Evolutionary conservation across 108 stramenopile species (phyloP).

Genomic region (Nitzschia sp.): DNA sequence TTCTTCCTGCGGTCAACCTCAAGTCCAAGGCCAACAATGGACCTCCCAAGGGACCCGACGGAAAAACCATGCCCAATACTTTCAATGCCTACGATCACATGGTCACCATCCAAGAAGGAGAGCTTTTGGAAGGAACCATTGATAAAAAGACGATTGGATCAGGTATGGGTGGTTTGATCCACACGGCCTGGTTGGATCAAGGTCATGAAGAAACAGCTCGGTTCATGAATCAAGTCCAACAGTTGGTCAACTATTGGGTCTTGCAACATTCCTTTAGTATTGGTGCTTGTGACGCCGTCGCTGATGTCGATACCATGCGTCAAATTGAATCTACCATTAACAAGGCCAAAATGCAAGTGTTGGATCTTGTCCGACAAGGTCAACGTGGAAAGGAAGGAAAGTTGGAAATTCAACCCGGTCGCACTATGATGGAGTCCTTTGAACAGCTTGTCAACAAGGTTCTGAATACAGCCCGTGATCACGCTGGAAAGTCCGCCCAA

Average conservation of each 20-base stretch:
- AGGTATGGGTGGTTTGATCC: conserved; percentile 94
- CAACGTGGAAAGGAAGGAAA: conserved; percentile 83
- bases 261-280: conserved; percentile 94
- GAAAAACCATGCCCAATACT: conserved; percentile 67
- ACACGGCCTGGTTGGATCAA: conserved; percentile 94
- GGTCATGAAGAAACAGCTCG: conserved; percentile 90
- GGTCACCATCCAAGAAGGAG: conserved; percentile 92
- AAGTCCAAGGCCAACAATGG: conserved; percentile 81
- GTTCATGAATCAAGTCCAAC: conserved; percentile 98
- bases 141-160: conserved; percentile 97
- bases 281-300: conserved; percentile 97
- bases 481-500: conserved; percentile 94
- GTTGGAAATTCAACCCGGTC: conserved; percentile 95
- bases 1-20: conserved; percentile 94
- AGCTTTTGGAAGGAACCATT: conserved; percentile 92
- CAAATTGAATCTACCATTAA: conserved; percentile 94
- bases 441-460: conserved; percentile 97
- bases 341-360: conserved; percentile 93
- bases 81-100: conserved; percentile 88
- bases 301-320: conserved; percentile 92
- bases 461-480: conserved; percentile 93
- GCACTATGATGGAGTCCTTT: conserved; percentile 97
- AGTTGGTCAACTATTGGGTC: conserved; percentile 94
- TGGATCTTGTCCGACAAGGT: conserved; percentile 94
- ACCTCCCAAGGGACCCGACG: conserved; percentile 63